A percentile compares a stretch with the other conserved stretches of the same genome.
phyloP scores from a whole-genome alignment of 2,329 filamentous ascomycete genomes.

The Penicillium psychrosexuale region DNA sequence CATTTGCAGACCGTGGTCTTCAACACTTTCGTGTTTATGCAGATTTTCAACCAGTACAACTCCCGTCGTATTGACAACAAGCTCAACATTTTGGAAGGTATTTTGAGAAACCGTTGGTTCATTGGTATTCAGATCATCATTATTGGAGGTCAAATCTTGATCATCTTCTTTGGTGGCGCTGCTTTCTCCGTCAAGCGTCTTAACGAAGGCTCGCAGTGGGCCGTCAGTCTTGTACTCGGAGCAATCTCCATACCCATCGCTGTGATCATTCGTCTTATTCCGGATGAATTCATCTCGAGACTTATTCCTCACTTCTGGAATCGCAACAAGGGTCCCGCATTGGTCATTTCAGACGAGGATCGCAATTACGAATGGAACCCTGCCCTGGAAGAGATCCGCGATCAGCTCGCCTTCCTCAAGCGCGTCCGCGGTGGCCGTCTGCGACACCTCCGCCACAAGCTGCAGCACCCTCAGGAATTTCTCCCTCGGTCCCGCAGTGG shows the following conservation, averaged over 20 bases:
- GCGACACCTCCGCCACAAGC: slow-evolving; percentile 57
- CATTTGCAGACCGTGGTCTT: slow-evolving; percentile 41
- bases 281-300: slow-evolving; percentile 52
- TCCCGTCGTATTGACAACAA: slow-evolving; percentile 45
- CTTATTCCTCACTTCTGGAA: slow-evolving; percentile 42
- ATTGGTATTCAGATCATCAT: slow-evolving; percentile 65
- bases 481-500: slow-evolving; percentile 45
- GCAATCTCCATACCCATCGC: slow-evolving; percentile 65
- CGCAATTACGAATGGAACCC: slow-evolving; percentile 56
- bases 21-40: slow-evolving; percentile 49
- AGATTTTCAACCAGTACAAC: slow-evolving; percentile 52
- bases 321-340: slow-evolving; percentile 41
- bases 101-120: slow-evolving; percentile 45
- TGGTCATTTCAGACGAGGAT: slow-evolving; percentile 48
- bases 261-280: slow-evolving; percentile 58
- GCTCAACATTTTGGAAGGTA: slow-evolving; percentile 46
- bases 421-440: slow-evolving; percentile 62
- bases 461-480: slow-evolving; percentile 55
- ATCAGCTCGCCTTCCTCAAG: slow-evolving; percentile 63
- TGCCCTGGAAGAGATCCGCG: slow-evolving; percentile 60
- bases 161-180: slow-evolving; percentile 66
- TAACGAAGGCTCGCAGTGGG: slow-evolving; percentile 64
- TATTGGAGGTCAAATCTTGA: slow-evolving; percentile 67
- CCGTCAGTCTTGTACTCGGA: slow-evolving; percentile 66
- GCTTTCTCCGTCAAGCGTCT: slow-evolving; percentile 63